phyloP scores from a whole-genome alignment of 148 eudicot species.

The Arctostaphylos glauca region DNA sequence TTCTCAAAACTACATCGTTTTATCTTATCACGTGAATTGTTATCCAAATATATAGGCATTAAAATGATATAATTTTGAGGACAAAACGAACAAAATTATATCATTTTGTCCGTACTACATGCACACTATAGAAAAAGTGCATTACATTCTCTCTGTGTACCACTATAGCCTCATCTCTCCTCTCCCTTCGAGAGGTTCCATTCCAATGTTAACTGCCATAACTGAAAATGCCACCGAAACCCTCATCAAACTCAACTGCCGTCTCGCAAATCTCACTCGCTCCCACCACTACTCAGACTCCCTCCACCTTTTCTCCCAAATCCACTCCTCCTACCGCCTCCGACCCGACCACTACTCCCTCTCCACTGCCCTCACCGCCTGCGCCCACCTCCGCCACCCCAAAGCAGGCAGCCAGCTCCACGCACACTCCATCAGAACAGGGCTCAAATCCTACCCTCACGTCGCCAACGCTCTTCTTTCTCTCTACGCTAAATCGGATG shows the following conservation, averaged over 20 bases:
- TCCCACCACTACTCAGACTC: constrained; percentile 40
- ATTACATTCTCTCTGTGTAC: no score
- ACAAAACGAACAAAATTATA: no score
- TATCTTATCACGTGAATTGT: no score
- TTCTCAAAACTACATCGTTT: no score
- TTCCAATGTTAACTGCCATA: constrained; percentile 1
- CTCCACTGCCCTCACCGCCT: constrained; percentile 65
- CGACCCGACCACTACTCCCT: constrained; percentile 75
- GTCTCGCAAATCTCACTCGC: constrained; percentile 43
- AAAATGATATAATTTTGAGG: no score
- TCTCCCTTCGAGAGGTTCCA: no score
- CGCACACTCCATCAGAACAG: constrained; percentile 40
- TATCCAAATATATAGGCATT: no score
- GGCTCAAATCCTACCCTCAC: constrained; percentile 45
- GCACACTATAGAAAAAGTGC: no score
- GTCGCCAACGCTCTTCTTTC: constrained; percentile 65
- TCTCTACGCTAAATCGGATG: constrained; percentile 47
- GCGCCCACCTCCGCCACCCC: constrained; percentile 32
- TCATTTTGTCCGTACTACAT: no score
- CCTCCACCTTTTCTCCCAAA: constrained; percentile 48
- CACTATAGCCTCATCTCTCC: no score
- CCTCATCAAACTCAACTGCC: constrained; percentile 59
- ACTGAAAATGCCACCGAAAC: constrained; percentile 23
- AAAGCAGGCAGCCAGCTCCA: constrained; percentile 61
- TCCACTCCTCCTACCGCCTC: constrained; percentile 47